Evolutionary conservation across 768 basidiomycete genomes (phyloP).

Genomic region (Termitomyces sp.): DNA sequence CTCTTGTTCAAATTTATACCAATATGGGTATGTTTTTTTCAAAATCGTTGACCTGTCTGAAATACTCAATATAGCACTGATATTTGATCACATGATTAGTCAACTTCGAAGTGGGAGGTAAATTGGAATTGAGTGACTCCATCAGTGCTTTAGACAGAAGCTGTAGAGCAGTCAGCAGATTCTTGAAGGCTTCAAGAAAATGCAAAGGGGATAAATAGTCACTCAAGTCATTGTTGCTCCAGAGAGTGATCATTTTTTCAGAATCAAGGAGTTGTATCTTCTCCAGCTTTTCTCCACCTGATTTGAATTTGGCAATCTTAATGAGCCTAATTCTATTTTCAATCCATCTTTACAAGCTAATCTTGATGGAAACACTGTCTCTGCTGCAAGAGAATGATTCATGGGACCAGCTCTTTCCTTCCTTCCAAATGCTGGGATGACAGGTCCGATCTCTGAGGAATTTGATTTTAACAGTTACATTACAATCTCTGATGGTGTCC

Average conservation of each 20-base stretch:
- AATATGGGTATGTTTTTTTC: conserved; percentile 3
- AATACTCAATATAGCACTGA: conserved; percentile 1
- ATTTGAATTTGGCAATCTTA: no score
- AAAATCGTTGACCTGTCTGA: conserved; percentile 3
- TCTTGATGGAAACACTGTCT: no score
- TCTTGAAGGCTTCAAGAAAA: background rate
- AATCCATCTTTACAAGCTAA: no score
- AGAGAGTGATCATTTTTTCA: background rate
- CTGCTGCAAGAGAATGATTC: no score
- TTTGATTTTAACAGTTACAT: background rate
- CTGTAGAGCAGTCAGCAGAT: background rate
- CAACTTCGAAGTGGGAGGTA: background rate
- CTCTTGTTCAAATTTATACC: conserved; percentile 10
- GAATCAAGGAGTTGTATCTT: background rate
- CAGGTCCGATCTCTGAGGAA: background rate
- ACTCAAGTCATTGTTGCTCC: background rate
- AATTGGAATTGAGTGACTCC: background rate
- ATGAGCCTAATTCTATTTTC: no score
- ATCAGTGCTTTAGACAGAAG: background rate
- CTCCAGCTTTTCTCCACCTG: no score
- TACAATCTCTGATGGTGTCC: background rate
- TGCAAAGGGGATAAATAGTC: background rate
- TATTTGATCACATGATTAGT: background rate
- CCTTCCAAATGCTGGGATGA: no score
- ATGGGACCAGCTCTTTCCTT: no score